Evolutionary conservation across 306 rosid genomes (phyloP).

Genomic region (Inga laurina): DNA sequence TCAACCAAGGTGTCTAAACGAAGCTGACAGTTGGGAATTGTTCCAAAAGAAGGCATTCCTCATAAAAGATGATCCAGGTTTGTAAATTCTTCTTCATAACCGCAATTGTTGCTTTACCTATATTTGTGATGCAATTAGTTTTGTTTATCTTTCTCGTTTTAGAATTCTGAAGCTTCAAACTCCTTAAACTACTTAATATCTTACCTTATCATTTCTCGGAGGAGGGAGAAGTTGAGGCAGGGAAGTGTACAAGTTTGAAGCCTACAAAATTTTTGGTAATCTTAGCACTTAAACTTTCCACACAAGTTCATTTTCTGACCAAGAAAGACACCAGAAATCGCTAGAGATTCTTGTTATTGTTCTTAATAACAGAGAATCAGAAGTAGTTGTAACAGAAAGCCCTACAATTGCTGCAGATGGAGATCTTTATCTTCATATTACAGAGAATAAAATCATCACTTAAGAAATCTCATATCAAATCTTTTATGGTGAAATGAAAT

Average conservation of each 20-base stretch:
- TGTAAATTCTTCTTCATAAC: not conserved
- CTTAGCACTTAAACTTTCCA: not conserved
- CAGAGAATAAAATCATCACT: slow-evolving; percentile 3
- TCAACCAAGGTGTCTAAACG: slow-evolving; percentile 37
- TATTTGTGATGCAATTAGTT: not conserved
- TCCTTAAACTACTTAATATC: not conserved
- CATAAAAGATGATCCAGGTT: slow-evolving; percentile 43
- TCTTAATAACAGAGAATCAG: not conserved
- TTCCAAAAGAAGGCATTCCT: slow-evolving; percentile 51
- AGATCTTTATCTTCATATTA: not conserved
- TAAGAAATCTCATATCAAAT: not conserved
- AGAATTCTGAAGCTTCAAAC: not conserved
- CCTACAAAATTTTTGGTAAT: not conserved
- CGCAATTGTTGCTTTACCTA: not conserved
- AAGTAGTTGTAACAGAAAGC: not conserved
- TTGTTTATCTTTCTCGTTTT: slow-evolving; percentile 27
- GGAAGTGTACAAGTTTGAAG: not conserved
- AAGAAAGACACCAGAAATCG: not conserved
- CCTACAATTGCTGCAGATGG: not conserved
- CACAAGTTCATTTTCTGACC: not conserved
- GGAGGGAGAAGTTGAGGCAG: not conserved
- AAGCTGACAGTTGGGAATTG: slow-evolving; percentile 46
- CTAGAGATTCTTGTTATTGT: slow-evolving; percentile 5
- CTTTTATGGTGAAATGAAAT: not conserved
- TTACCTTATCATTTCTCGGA: not conserved